A percentile compares a stretch with the other conserved stretches of the same genome.
These are phyloP conservation scores for Emericellopsis terricola DNA, from an alignment of 495 filamentous ascomycete genomes.

Conservation along the genomic window DNA sequence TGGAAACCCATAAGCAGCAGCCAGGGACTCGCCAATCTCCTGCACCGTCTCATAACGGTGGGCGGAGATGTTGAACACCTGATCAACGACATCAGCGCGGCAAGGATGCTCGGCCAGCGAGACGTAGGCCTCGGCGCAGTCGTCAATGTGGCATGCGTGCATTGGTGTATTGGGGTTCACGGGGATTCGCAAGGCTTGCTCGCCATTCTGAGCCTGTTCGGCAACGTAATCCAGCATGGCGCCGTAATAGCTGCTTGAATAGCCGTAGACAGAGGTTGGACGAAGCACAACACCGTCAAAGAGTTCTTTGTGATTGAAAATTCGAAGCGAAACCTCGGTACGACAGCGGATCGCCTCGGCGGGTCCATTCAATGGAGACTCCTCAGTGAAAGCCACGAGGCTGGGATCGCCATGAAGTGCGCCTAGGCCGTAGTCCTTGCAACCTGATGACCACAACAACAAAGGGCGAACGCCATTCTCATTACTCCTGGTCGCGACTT, in stretches of 20 bases:
- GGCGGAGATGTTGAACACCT: conserved; percentile 23
- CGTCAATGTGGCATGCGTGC: conserved; percentile 24
- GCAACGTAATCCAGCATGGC: conserved; percentile 11
- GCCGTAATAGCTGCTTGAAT: conserved; percentile 20
- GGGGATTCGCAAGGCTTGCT: conserved; percentile 9
- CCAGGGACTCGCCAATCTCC: conserved; percentile 14
- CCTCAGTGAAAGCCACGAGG: conserved; percentile 18
- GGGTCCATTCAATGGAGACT: conserved; percentile 11
- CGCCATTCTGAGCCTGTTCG: conserved; percentile 3
- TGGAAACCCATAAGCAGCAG: conserved; percentile 15
- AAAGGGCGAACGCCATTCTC: conserved; percentile 11
- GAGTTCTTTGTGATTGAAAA: conserved; percentile 11
- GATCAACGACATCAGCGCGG: conserved; percentile 9
- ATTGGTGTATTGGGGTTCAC: conserved; percentile 16
- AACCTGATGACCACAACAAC: conserved; percentile 20
- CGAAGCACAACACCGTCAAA: conserved; percentile 21
- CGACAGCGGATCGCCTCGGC: conserved; percentile 5
- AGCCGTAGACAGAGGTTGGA: conserved; percentile 20
- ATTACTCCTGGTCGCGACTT: conserved; percentile 4
- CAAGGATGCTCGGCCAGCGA: conserved; percentile 13
- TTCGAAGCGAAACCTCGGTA: conserved; percentile 5
- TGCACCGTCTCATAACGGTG: conserved; percentile 19
- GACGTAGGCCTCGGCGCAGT: conserved; percentile 25
- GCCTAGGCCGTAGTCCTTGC: conserved; percentile 26
- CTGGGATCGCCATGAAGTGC: conserved; percentile 9